Base-by-base conservation (phyloP, 1,284 basidiomycete genomes). In the Pyrrhoderma noxium region DNA sequence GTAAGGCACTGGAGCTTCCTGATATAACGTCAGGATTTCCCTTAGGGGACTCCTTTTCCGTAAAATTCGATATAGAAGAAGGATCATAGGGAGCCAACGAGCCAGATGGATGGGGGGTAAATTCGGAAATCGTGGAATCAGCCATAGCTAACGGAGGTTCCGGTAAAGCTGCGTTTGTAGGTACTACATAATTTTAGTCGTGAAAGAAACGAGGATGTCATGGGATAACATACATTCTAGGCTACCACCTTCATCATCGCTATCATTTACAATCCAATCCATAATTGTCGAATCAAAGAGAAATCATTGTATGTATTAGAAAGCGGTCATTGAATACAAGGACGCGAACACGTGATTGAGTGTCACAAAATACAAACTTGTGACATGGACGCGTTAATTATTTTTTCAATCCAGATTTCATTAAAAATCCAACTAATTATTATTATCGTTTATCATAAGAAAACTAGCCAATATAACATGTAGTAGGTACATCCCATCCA, bases 221-320 rank as follows among this genome's bases (percentile, higher is more conserved):
- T 23, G n/a, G n/a, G n/a, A n/a, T 13, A 25, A 49, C 52, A 8
- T 22, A 40, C 35, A 34, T 31, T 31, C 27, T 5, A 31, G 27
- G 5, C 27, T 19, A 7, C 22, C 46, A 3, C 25, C 49, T 44
- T 55, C 53, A 23, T 55, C 53, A 27, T 51, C 53, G 19, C 53
- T 55, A 35, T 55, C 53, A 11, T 47, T 36, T 16, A 55, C 38
- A 11, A 55, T 21, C 53, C 53, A 55, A 38, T 51, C 40, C 27
- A 39, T 37, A n/a, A n/a, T n/a, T 21, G 16, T 22, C 22, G 44
- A 42, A 18, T 42, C 13, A 42, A n/a, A 22, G 18, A 22, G 8
- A 45, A 23, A 22, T 16, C 23, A 23, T 44, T 23, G 42, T 44
- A 4, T 13, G 42, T 44, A 44, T 16, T 19, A 3, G 23, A 22